These are phyloP conservation scores for Colletotrichum euphorbiae DNA, from an alignment of 2,329 filamentous ascomycete genomes.

Conservation along the genomic window DNA sequence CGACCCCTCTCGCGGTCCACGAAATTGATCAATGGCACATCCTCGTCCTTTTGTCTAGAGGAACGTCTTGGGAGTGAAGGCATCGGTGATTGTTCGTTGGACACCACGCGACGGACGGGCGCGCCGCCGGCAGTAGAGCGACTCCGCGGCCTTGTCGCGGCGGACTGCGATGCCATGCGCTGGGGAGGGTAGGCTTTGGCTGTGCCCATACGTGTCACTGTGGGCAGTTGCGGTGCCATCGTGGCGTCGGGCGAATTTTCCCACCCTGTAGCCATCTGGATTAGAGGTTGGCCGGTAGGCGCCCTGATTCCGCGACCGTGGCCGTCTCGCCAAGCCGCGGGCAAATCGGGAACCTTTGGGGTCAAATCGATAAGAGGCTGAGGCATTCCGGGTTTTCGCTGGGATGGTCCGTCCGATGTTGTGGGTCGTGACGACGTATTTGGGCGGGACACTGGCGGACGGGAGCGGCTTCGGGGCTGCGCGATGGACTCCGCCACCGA, in stretches of 20 bases:
- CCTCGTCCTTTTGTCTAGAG: conserved; percentile 37
- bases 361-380: conserved; percentile 78
- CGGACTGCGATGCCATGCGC: conserved; percentile 37
- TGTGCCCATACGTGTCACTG: conserved; percentile 34
- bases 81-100: conserved; percentile 39
- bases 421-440: conserved; percentile 43
- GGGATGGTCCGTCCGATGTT: conserved; percentile 39
- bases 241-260: conserved; percentile 26
- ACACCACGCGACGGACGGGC: conserved; percentile 34
- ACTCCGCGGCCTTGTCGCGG: conserved; percentile 32
- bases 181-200: conserved; percentile 36
- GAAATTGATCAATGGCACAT: conserved; percentile 41
- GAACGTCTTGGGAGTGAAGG: conserved; percentile 38
- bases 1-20: conserved; percentile 36
- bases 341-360: conserved; percentile 72
- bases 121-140: conserved; percentile 34
- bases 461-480: conserved; percentile 34
- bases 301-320: conserved; percentile 62
- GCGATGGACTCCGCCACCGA: conserved; percentile 35
- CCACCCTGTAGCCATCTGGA: conserved; percentile 56
- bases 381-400: conserved; percentile 50
- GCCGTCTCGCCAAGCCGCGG: conserved; percentile 65
- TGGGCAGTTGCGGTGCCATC: conserved; percentile 29
- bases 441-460: conserved; percentile 41
- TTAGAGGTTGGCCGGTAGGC: conserved; percentile 56